Evolutionary conservation across 2,329 filamentous ascomycete genomes (phyloP).

Genomic region (Hypoxylon sp.): DNA sequence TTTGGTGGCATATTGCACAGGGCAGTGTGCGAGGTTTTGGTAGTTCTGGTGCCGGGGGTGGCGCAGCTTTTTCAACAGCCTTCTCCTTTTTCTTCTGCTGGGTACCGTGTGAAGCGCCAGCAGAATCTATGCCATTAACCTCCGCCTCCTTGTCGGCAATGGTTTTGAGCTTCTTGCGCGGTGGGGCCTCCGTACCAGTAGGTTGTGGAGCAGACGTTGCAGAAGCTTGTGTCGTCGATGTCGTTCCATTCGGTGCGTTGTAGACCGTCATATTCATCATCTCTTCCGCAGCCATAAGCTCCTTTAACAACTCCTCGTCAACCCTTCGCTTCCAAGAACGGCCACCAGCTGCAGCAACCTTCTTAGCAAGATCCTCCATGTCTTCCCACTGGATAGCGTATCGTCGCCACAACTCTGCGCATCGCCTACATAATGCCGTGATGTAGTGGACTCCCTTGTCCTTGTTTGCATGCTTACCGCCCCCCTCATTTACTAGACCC

Average conservation of each 20-base stretch:
- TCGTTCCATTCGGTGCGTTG: constrained; percentile 52
- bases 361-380: constrained; percentile 89
- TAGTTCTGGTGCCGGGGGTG: constrained; percentile 77
- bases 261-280: constrained; percentile 62
- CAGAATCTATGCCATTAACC: constrained; percentile 60
- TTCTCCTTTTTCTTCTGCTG: constrained; percentile 72
- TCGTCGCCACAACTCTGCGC: constrained; percentile 92
- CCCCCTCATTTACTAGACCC: constrained; percentile 75
- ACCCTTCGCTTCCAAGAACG: constrained; percentile 89
- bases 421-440: constrained; percentile 88
- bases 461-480: constrained; percentile 79
- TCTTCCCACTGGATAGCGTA: constrained; percentile 98
- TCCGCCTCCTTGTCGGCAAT: constrained; percentile 66
- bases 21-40: constrained; percentile 84
- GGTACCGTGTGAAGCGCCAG: constrained; percentile 58
- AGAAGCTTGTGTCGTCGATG: constrained; percentile 51
- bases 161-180: constrained; percentile 75
- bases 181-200: constrained; percentile 63
- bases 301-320: constrained; percentile 89
- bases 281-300: constrained; percentile 75
- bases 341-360: constrained; percentile 82
- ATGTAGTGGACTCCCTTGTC: constrained; percentile 83
- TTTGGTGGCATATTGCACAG: constrained; percentile 84
- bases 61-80: constrained; percentile 68
- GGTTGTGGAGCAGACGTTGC: constrained; percentile 50